Conservation (phyloP, 352 stramenopile genomes). For the Pythium plurisporium region DNA sequence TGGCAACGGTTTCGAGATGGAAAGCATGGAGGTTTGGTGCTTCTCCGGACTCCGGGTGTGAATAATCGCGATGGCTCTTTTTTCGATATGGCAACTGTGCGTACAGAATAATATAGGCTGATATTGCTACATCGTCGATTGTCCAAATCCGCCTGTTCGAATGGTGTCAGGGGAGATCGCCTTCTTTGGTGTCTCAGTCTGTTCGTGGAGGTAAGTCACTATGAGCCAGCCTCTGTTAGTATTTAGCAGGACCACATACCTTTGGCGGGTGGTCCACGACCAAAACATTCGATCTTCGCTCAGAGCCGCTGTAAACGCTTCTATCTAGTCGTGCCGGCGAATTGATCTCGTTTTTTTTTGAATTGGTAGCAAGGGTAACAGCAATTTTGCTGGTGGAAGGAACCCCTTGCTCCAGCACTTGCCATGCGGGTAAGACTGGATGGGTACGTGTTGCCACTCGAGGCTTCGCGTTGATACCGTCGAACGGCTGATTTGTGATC, state of each 20-base stretch:
- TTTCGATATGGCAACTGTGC: too few species aligned
- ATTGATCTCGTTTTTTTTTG: too few species aligned
- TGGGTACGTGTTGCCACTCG: constrained; percentile 45
- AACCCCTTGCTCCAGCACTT: constrained; percentile 41
- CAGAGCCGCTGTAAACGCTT: background rate
- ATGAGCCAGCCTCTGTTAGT: too few species aligned
- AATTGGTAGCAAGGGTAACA: background rate
- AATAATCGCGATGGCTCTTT: too few species aligned
- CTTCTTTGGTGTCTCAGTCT: background rate
- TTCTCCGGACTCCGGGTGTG: constrained; percentile 55
- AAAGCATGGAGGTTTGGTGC: constrained; percentile 65
- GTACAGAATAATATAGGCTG: too few species aligned
- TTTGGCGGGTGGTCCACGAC: constrained; percentile 18
- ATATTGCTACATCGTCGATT: background rate
- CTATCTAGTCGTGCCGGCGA: background rate
- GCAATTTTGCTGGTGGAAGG: constrained; percentile 23
- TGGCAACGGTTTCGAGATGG: constrained; percentile 38
- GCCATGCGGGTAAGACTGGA: constrained; percentile 35
- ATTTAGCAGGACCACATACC: too few species aligned
- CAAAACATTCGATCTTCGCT: constrained; percentile 30
- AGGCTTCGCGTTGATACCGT: constrained; percentile 41
- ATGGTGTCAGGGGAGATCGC: background rate
- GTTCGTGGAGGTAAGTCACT: too few species aligned
- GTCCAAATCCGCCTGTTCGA: constrained; percentile 11
- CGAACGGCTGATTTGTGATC: constrained; percentile 56